These are phyloP conservation scores for Leptographium procerum DNA, from an alignment of 2,329 filamentous ascomycete genomes.

Conservation along the genomic window DNA sequence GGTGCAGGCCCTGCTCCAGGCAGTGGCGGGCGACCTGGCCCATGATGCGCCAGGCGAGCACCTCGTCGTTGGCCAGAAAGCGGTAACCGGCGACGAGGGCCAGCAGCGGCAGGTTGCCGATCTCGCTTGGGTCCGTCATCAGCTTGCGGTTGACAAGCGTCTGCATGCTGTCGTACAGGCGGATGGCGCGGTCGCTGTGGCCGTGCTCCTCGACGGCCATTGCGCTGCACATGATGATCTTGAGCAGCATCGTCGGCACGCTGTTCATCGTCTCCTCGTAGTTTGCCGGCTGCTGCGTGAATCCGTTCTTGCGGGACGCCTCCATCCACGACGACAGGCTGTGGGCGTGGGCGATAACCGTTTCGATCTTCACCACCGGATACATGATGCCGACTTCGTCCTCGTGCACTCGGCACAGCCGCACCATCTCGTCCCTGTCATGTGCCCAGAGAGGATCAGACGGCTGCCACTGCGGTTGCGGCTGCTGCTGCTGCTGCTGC, in stretches of 20 bases:
- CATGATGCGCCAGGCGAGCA: slow-evolving; percentile 76
- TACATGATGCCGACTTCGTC: slow-evolving; percentile 93
- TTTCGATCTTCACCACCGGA: slow-evolving; percentile 66
- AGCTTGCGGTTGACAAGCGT: slow-evolving; percentile 55
- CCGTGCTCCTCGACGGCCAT: slow-evolving; percentile 70
- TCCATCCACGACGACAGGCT: slow-evolving; percentile 55
- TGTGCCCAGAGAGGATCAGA: slow-evolving; percentile 73
- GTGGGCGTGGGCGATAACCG: slow-evolving; percentile 58
- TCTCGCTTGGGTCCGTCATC: slow-evolving; percentile 39
- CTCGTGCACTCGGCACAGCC: slow-evolving; percentile 69
- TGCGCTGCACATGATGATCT: slow-evolving; percentile 71
- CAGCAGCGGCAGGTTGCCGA: slow-evolving; percentile 37
- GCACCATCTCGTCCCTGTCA: slow-evolving; percentile 65
- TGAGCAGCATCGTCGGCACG: slow-evolving; percentile 49
- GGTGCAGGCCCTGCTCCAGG: slow-evolving; percentile 36
- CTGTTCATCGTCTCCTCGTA: slow-evolving; percentile 31
- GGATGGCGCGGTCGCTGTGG: slow-evolving; percentile 60
- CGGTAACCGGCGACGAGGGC: slow-evolving; percentile 53
- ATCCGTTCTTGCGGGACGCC: slow-evolving; percentile 19
- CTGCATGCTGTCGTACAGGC: slow-evolving; percentile 67
- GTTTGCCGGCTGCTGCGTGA: slow-evolving; percentile 18
- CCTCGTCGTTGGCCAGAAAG: slow-evolving; percentile 77
- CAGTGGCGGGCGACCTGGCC: slow-evolving; percentile 57
- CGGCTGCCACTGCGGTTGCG: slow-evolving; percentile 21
- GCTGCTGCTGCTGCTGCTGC: background rate